Conservation (phyloP, 1,139 yeast species). For the Kodamaea sp. region DNA sequence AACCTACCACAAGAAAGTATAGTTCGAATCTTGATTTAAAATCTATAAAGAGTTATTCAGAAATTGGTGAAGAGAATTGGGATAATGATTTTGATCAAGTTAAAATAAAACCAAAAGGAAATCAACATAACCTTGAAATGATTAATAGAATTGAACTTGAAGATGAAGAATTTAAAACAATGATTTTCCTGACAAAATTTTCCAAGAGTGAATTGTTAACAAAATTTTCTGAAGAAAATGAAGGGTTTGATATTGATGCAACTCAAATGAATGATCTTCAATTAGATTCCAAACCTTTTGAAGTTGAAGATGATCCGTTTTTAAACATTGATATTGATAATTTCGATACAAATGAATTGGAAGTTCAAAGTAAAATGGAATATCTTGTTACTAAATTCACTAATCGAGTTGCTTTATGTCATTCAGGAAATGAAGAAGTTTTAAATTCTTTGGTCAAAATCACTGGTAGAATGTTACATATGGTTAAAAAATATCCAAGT, state of each 20-base stretch:
- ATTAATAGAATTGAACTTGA: constrained; percentile 1
- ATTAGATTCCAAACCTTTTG: background rate
- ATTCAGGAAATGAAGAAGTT: constrained; percentile 31
- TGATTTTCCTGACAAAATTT: constrained; percentile 4
- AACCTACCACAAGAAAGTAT: background rate
- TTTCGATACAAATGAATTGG: constrained; percentile 44
- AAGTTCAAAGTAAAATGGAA: constrained; percentile 43
- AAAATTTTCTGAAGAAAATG: constrained; percentile 28
- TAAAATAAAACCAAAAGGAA: constrained; percentile 10
- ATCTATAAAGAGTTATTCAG: constrained; percentile 27
- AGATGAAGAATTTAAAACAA: constrained; percentile 5
- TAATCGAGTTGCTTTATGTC: constrained; percentile 30
- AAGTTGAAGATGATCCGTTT: constrained; percentile 32
- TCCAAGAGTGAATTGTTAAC: constrained; percentile 29
- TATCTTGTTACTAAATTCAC: constrained; percentile 34
- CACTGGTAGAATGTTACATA: constrained; percentile 40
- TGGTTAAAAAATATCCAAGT: constrained; percentile 39
- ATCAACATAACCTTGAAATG: constrained; percentile 2
- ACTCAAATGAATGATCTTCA: constrained; percentile 6
- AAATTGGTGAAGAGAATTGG: constrained; percentile 34
- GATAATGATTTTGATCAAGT: constrained; percentile 31
- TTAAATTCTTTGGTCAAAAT: constrained; percentile 31
- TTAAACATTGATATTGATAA: constrained; percentile 37
- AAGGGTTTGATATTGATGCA: constrained; percentile 18
- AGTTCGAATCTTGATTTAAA: constrained; percentile 11